These are phyloP conservation scores for Zoysia japonica DNA, from an alignment of 176 grass and related monocot genomes.

Conservation along the genomic window DNA sequence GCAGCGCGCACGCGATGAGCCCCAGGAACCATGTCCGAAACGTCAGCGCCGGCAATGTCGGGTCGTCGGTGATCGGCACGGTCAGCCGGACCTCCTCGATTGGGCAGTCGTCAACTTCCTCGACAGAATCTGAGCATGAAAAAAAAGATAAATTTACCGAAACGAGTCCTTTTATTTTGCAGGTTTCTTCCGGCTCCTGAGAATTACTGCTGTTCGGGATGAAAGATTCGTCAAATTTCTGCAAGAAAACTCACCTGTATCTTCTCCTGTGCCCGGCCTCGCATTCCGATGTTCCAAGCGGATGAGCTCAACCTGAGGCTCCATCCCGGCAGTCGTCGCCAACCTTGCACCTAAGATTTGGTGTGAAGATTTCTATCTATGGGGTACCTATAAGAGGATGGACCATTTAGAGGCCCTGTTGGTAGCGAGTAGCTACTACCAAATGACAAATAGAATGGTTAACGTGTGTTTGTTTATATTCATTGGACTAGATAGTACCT, in stretches of 20 bases:
- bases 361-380: constrained; percentile 3
- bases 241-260: constrained; percentile 18
- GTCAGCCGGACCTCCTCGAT: constrained; percentile 87
- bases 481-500: too few species aligned
- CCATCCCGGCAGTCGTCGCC: constrained; percentile 38
- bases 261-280: neutral
- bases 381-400: neutral
- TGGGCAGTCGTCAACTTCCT: constrained; percentile 60
- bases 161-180: neutral
- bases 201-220: neutral
- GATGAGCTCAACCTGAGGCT: constrained; percentile 44
- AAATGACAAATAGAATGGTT: constrained; percentile 29
- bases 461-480: neutral
- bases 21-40: constrained; percentile 73
- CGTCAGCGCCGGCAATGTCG: constrained; percentile 62
- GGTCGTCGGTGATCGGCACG: constrained; percentile 66
- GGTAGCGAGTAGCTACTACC: constrained; percentile 36
- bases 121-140: constrained; percentile 24
- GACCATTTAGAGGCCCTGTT: constrained; percentile 30
- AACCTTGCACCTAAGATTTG: constrained; percentile 45
- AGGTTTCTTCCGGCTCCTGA: neutral
- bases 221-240: constrained; percentile 14
- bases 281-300: neutral
- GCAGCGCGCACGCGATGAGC: constrained; percentile 55
- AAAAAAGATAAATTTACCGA: neutral